Evolutionary conservation across 2,329 filamentous ascomycete species (phyloP).

Genomic region (Ophiostoma sp.): DNA sequence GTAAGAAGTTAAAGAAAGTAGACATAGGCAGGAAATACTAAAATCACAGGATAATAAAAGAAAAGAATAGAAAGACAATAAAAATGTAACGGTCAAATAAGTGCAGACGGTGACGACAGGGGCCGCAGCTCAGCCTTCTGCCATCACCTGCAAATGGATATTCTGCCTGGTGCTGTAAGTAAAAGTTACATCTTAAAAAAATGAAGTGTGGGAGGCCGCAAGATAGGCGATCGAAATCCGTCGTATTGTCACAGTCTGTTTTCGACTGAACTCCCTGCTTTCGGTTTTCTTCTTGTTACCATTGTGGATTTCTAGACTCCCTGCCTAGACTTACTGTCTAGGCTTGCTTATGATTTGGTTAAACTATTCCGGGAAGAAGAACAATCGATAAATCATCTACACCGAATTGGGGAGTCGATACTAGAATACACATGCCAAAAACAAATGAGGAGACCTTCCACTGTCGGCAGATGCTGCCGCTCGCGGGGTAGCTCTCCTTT

Average conservation of each 20-base stretch:
- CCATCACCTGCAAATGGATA: neutral
- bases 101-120: neutral
- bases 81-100: neutral
- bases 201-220: neutral
- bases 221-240: neutral
- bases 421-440: too few relatives aligned
- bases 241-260: neutral
- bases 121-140: constrained; percentile 16
- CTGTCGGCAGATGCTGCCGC: constrained; percentile 23
- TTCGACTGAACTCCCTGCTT: too few relatives aligned
- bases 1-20: neutral
- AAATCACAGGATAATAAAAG: neutral
- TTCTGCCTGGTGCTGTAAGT: neutral
- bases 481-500: constrained; percentile 17
- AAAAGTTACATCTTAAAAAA: neutral
- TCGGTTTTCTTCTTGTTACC: too few relatives aligned
- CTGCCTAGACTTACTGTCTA: too few relatives aligned
- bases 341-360: too few relatives aligned
- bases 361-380: neutral
- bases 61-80: neutral
- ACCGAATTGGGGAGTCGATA: neutral
- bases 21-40: too few relatives aligned
- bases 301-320: too few relatives aligned
- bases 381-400: neutral
- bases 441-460: neutral